Evolutionary conservation across 352 stramenopile genomes (phyloP), one percentile per base, ranked within the genome.

Genomic region (Phytophthora constricta): DNA sequence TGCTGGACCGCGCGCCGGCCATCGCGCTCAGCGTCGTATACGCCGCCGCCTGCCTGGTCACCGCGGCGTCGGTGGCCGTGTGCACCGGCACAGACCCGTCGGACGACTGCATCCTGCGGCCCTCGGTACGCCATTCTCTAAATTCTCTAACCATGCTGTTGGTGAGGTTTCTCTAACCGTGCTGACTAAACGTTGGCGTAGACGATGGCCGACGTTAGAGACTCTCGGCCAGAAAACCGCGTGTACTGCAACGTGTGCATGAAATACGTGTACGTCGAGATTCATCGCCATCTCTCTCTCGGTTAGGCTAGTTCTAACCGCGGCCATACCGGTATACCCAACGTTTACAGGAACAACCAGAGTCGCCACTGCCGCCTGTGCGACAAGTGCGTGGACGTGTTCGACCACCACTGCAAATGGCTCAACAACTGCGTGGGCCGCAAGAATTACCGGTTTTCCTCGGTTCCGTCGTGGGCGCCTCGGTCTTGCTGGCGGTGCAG

Each of bases 321-420:
- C 37, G 9, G 41, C 5, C 22, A 62, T 23, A n/a, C 11, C 9
- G 27, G 33, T 57, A 19, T 41, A 26, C 26, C 26, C n/a, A n/a
- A n/a, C n/a, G n/a, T 56, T 34, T 53, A 51, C 54, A 95, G 86
- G 17, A 87, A 95, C 70, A 91, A 95, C 57, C 74, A 93, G 55
- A 94, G 84, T 54, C 82, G 86, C 60, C 96, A 99, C 65, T 99
- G 96, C 72, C 95, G 96, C 19, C 91, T 98, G 46, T 99, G 96
- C 61, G 92, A 98, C 62, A 99, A 99, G 64, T 98, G 96, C 70
- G 95, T 99, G 17, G 83, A 87, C 43, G 82, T 93, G 28, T 99
- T 99, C 74, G 96, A 99, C 73, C 96, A 99, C 80, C 96, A 99
- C 80, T 99, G 96, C 82, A 98, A 97, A 64, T 98, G 92, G 96